Percentiles rank a stretch among this genome's conserved stretches.
phyloP scores from a whole-genome alignment of 306 rosid species.

The Phaseolus lunatus region DNA sequence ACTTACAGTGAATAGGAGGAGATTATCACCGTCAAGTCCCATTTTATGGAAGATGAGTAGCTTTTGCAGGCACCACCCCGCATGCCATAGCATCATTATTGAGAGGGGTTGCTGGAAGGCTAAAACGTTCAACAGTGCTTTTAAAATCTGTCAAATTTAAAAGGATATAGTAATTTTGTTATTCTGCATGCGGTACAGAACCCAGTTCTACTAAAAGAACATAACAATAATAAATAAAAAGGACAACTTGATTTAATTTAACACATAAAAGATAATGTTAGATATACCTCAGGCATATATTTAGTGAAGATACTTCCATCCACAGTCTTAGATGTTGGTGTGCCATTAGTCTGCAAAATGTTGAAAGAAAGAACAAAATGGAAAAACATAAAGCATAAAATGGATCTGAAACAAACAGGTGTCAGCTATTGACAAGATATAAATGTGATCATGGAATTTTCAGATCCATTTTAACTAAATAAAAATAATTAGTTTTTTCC shows the following conservation, averaged over 20 bases:
- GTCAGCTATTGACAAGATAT: background rate
- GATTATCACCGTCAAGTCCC: conserved; percentile 51
- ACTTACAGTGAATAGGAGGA: conserved; percentile 70
- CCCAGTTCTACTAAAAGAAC: conserved; percentile 21
- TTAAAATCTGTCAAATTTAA: conserved; percentile 68
- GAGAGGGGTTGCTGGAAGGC: conserved; percentile 70
- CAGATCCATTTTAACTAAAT: no score
- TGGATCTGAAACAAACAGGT: conserved; percentile 4
- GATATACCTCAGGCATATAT: conserved; percentile 64
- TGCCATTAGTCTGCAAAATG: conserved; percentile 44
- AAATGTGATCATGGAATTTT: no score
- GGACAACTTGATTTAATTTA: background rate
- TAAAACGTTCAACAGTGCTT: conserved; percentile 72
- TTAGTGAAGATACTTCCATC: conserved; percentile 57
- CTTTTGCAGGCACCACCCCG: conserved; percentile 84
- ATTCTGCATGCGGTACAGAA: conserved; percentile 38
- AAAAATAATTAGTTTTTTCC: no score
- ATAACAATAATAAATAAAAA: conserved; percentile 3
- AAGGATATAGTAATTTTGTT: conserved; percentile 36
- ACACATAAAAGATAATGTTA: conserved; percentile 2
- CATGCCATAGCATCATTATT: conserved; percentile 65
- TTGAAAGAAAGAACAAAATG: background rate
- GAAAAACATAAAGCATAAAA: background rate
- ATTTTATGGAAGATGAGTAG: conserved; percentile 57
- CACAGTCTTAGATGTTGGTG: conserved; percentile 42